phyloP scores from a whole-genome alignment of 495 filamentous ascomycete genomes.

The Neurospora sp. region DNA sequence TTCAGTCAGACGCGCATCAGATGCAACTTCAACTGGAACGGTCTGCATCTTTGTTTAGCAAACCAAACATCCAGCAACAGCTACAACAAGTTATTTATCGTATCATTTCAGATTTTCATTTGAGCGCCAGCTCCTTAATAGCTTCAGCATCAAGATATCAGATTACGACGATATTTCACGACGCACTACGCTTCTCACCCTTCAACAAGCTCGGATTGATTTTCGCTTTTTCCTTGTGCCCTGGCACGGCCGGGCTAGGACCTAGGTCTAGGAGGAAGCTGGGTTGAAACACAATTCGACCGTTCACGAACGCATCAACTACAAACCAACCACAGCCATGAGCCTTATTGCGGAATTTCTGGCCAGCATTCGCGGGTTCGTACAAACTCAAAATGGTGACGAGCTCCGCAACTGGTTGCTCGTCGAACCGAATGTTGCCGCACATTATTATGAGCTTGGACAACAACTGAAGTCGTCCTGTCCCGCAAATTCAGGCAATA shows the following conservation, averaged over 20 bases:
- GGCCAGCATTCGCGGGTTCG: constrained; percentile 26
- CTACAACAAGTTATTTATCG: neutral
- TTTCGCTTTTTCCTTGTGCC: neutral
- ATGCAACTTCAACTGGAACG: neutral
- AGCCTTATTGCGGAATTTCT: constrained; percentile 31
- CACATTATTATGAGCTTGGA: constrained; percentile 57
- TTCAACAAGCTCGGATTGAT: neutral
- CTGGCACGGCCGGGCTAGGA: neutral
- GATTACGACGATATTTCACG: neutral
- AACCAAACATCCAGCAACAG: neutral
- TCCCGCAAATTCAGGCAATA: constrained; percentile 34
- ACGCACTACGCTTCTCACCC: neutral
- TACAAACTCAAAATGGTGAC: constrained; percentile 28
- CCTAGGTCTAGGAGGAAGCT: neutral
- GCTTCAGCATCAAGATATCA: neutral
- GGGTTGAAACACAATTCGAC: neutral
- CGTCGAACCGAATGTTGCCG: constrained; percentile 36
- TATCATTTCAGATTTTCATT: neutral
- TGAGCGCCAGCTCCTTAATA: neutral
- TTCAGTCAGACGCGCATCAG: neutral
- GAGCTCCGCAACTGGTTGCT: constrained; percentile 34
- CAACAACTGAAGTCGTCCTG: constrained; percentile 51
- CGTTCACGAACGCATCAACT: neutral
- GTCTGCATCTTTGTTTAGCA: neutral
- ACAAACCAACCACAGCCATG: constrained; percentile 16